Percentiles rank a stretch among this genome's conserved stretches.
phyloP scores from a whole-genome alignment of 139 green algal genomes.

The Mesostigma viride region DNA sequence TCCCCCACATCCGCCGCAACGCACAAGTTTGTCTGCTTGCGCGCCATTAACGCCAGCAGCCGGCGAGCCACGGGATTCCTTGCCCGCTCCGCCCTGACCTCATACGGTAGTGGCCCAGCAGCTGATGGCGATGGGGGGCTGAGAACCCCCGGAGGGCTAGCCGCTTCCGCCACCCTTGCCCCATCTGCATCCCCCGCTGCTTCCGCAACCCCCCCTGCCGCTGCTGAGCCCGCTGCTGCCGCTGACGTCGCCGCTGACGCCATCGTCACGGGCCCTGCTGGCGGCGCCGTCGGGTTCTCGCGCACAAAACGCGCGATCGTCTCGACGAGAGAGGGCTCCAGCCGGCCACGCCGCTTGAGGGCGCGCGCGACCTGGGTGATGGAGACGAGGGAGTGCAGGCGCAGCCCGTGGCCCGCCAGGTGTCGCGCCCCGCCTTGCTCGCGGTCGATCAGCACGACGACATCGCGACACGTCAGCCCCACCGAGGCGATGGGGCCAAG shows the following conservation, averaged over 20 bases:
- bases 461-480: slow-evolving; percentile 61
- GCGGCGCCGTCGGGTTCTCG: slow-evolving; percentile 71
- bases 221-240: slow-evolving; percentile 32
- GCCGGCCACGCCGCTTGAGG: slow-evolving; percentile 31
- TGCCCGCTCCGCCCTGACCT: slow-evolving; percentile 52
- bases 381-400: slow-evolving; percentile 60
- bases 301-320: slow-evolving; percentile 73
- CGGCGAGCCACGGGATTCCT: slow-evolving; percentile 52
- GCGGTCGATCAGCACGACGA: slow-evolving; percentile 96
- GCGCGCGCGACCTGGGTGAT: slow-evolving; percentile 39
- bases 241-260: too few relatives aligned
- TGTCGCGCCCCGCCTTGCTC: slow-evolving; percentile 80
- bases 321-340: slow-evolving; percentile 27
- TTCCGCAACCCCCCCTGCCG: slow-evolving; percentile 5
- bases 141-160: slow-evolving; percentile 26
- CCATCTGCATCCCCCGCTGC: slow-evolving; percentile 6
- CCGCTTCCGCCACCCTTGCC: not conserved
- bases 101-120: slow-evolving; percentile 76
- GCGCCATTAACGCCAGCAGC: slow-evolving; percentile 81
- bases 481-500: slow-evolving; percentile 68
- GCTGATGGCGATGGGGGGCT: too few relatives aligned
- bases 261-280: not conserved
- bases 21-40: slow-evolving; percentile 88
- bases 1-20: slow-evolving; percentile 89
- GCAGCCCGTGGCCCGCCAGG: slow-evolving; percentile 56